Evolutionary conservation across 768 basidiomycete species (phyloP).

Genomic region (Leucosporidium creatinivorum): DNA sequence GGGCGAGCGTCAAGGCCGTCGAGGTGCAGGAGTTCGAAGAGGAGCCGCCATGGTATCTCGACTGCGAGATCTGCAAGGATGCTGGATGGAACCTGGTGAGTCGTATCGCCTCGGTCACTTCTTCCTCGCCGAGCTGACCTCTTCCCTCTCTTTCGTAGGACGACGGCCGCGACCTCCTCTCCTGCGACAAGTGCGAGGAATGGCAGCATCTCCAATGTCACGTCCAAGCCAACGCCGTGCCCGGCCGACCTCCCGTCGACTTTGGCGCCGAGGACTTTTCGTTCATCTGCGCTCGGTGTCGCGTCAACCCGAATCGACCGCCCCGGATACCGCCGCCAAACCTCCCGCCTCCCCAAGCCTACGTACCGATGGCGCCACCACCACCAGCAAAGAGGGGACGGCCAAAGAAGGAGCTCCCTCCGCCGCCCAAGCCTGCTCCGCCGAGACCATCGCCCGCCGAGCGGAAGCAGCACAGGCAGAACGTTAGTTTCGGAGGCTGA

Average conservation of each 20-base stretch:
- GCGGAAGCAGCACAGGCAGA: conserved; percentile 18
- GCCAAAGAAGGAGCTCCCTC: too few species aligned
- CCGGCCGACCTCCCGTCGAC: conserved; percentile 38
- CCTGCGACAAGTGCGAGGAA: conserved; percentile 43
- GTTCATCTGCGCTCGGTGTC: conserved; percentile 23
- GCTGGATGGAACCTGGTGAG: conserved; percentile 43
- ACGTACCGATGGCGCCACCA: background rate
- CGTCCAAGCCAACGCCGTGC: conserved; percentile 36
- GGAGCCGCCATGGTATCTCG: conserved; percentile 42
- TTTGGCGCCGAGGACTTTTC: conserved; percentile 42
- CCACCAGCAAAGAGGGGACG: background rate
- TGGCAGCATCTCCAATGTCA: conserved; percentile 46
- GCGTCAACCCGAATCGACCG: background rate
- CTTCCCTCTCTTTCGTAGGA: conserved; percentile 31
- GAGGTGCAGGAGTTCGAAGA: conserved; percentile 12
- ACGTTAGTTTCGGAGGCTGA: conserved; percentile 9
- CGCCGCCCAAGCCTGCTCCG: background rate
- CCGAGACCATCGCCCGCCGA: conserved; percentile 2
- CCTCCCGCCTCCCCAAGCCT: conserved; percentile 7
- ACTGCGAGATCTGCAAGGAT: conserved; percentile 42
- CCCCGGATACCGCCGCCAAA: conserved; percentile 1
- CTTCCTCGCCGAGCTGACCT: background rate
- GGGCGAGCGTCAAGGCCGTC: background rate
- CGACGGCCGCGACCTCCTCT: conserved; percentile 41
- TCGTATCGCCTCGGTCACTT: background rate